Conservation (phyloP, 805 yeast species). For the Diddensiella transvaalensis region DNA sequence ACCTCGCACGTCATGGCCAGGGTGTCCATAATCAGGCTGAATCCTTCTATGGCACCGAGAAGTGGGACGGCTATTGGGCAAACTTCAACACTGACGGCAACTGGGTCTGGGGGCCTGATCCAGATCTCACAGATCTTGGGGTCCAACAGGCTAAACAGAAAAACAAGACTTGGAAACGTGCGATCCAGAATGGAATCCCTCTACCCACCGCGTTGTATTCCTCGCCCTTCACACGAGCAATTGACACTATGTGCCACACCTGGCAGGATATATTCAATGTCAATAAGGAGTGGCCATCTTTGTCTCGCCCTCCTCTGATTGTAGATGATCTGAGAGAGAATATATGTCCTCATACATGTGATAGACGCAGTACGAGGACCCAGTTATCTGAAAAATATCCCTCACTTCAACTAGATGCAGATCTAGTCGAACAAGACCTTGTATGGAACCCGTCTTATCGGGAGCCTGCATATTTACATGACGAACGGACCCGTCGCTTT, state of each 20-base stretch:
- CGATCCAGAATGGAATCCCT: conserved; percentile 31
- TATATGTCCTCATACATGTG: conserved; percentile 49
- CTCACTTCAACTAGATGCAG: conserved; percentile 42
- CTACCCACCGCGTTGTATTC: conserved; percentile 43
- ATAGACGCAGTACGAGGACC: conserved; percentile 39
- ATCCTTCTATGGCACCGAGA: conserved; percentile 42
- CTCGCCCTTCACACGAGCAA: conserved; percentile 51
- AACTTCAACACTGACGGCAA: conserved; percentile 44
- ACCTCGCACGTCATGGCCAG: conserved; percentile 52
- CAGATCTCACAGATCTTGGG: conserved; percentile 47
- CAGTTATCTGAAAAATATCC: conserved; percentile 41
- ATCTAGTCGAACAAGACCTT: conserved; percentile 46
- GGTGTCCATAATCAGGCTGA: conserved; percentile 51
- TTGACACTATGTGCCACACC: conserved; percentile 46
- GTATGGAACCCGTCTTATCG: conserved; percentile 43
- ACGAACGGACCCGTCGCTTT: conserved; percentile 46
- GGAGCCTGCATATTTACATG: conserved; percentile 40
- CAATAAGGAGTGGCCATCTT: neutral
- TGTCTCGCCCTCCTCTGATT: conserved; percentile 35
- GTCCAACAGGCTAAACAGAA: conserved; percentile 44
- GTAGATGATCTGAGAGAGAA: conserved; percentile 48
- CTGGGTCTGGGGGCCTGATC: conserved; percentile 47
- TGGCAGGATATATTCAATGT: conserved; percentile 40
- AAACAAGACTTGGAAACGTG: conserved; percentile 39
- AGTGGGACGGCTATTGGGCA: conserved; percentile 46